Base-by-base conservation (phyloP, 257 asterid genomes). In the Schizonepeta tenuifolia region DNA sequence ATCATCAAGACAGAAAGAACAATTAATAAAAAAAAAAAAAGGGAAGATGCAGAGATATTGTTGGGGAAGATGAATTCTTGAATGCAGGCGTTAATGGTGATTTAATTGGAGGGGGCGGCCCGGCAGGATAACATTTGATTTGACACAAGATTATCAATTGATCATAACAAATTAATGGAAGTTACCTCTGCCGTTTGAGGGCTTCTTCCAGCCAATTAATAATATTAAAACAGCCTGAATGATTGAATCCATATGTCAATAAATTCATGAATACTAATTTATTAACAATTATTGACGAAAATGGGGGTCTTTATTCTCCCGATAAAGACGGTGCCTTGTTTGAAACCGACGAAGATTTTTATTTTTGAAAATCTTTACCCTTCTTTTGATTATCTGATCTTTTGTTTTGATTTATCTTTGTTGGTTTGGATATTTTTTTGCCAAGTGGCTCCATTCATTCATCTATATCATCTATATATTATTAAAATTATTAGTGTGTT, bases 121-220 rank as follows among this genome's bases (percentile, higher is more conserved):
- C n/a, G 31, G 31, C 35, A 55, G 36, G 62, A 55, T 22, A 55
- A 55, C 9, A 10, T 55, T 10, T 55, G 38, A 21, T 55, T 10
- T 55, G 62, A 55, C 3, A 55, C 36, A 22, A 55, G 62, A 13
- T 6, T 7, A 55, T n/a, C n/a, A n/a, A n/a, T 55, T 10, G 9
- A 11, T 55, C 10, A 12, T 5, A 5, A 8, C 28, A 22, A 24
- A n/a, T n/a, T n/a, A 55, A 22, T 55, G 36, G 58, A 18, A 8
- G 58, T 51, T 51, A 55, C 7, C 35, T 55, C 62, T 55, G 62
- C 62, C 61, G 22, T 55, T 6, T 55, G 61, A 46, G 51, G 51
- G 51, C 10, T 36, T 44, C 50, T 7, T 2, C 6, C 24, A 20
- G 5, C 58, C 31, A 53, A 53, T 20, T 53, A 53, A 17, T 53